Evolutionary conservation across 2,329 filamentous ascomycete species (phyloP).

Genomic region (Sporothrix schenckii): DNA sequence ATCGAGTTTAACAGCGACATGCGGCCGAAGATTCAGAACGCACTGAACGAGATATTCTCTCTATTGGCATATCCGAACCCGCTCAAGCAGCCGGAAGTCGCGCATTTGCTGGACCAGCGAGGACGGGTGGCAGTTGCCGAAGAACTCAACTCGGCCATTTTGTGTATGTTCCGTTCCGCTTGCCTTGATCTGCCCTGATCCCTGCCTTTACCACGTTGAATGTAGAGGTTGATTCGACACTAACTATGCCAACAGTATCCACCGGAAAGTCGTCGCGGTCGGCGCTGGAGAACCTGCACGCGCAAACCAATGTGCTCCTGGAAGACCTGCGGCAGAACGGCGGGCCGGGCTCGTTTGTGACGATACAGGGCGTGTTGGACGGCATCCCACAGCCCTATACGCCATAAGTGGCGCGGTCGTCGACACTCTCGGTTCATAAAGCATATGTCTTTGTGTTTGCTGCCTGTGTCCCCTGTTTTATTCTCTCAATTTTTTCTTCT

Average conservation of each 20-base stretch:
- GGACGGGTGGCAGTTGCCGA: slow-evolving; percentile 82
- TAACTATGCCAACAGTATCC: slow-evolving; percentile 61
- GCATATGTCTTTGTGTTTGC: neutral
- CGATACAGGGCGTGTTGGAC: slow-evolving; percentile 54
- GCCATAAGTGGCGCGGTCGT: neutral
- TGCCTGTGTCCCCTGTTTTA: neutral
- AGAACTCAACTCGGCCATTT: slow-evolving; percentile 88
- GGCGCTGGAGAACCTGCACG: slow-evolving; percentile 80
- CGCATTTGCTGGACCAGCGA: slow-evolving; percentile 73
- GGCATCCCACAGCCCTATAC: slow-evolving; percentile 45
- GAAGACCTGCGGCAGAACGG: slow-evolving; percentile 79
- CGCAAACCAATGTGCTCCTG: slow-evolving; percentile 84
- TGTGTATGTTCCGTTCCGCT: slow-evolving; percentile 62
- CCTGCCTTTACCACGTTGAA: slow-evolving; percentile 10
- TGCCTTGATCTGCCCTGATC: too few species aligned
- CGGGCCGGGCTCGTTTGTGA: slow-evolving; percentile 80
- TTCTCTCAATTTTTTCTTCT: neutral
- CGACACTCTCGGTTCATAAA: neutral
- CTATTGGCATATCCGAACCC: slow-evolving; percentile 86
- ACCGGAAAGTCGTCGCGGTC: slow-evolving; percentile 87
- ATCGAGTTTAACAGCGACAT: slow-evolving; percentile 75
- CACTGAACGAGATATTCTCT: slow-evolving; percentile 82
- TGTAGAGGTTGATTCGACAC: neutral
- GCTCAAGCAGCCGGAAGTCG: slow-evolving; percentile 70
- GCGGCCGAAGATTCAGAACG: slow-evolving; percentile 69